Conservation (phyloP, 805 yeast genomes). For the Candida tibetensis region DNA sequence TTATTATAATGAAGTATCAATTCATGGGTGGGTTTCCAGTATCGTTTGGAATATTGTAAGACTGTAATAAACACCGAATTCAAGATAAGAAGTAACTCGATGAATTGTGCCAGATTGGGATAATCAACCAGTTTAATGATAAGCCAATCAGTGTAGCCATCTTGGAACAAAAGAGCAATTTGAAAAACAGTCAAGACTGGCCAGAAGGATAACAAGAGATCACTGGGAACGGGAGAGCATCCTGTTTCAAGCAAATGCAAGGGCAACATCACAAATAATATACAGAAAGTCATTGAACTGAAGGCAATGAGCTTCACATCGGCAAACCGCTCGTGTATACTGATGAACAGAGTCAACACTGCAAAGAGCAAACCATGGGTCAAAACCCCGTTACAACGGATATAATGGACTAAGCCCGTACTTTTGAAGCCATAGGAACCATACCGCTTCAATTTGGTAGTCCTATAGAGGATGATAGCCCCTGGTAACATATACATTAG, state of each 20-base stretch:
- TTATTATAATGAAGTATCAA: constrained; percentile 28
- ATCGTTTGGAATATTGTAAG: constrained; percentile 33
- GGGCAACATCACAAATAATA: constrained; percentile 19
- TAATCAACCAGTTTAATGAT: constrained; percentile 12
- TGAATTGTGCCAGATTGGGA: constrained; percentile 5
- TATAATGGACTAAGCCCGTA: constrained; percentile 23
- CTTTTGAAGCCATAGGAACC: constrained; percentile 21
- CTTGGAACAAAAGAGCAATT: constrained; percentile 23
- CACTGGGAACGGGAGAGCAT: constrained; percentile 19
- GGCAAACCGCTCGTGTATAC: constrained; percentile 23
- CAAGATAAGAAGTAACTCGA: constrained; percentile 26
- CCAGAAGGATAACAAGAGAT: constrained; percentile 28
- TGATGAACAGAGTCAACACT: constrained; percentile 14
- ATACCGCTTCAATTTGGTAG: constrained; percentile 4
- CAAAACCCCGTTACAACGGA: constrained; percentile 19
- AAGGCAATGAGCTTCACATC: constrained; percentile 19
- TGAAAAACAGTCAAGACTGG: constrained; percentile 20
- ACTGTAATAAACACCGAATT: constrained; percentile 31
- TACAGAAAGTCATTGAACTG: constrained; percentile 5
- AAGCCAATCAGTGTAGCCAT: constrained; percentile 23
- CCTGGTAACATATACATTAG: constrained; percentile 5
- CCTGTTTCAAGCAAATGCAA: constrained; percentile 27
- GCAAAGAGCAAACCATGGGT: constrained; percentile 15
- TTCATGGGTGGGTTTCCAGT: constrained; percentile 41
- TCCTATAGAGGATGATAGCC: constrained; percentile 1